Conservation (phyloP, 2,329 filamentous ascomycete genomes). For the Mycogone perniciosa region DNA sequence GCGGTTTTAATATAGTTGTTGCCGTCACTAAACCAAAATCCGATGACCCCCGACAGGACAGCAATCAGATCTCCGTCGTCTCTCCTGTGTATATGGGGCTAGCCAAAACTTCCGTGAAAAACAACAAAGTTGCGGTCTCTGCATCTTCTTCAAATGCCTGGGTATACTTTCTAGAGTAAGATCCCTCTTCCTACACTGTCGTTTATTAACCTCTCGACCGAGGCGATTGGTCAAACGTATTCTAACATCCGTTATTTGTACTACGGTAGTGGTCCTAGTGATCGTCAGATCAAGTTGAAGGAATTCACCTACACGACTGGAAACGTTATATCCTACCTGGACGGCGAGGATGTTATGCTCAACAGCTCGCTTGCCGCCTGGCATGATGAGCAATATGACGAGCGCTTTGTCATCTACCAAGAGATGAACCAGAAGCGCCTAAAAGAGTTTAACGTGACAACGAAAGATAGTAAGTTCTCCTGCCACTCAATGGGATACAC, state of each 20-base stretch:
- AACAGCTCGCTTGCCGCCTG: background rate
- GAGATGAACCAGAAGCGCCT: background rate
- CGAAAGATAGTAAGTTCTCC: background rate
- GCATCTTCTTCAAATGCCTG: background rate
- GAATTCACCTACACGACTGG: background rate
- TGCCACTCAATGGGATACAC: background rate
- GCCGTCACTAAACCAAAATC: background rate
- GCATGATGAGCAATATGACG: background rate
- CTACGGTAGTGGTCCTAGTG: background rate
- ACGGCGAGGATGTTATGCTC: background rate
- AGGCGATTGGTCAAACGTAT: background rate
- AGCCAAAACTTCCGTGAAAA: background rate
- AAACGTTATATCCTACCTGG: background rate
- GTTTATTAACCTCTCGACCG: background rate
- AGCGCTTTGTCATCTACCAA: slow-evolving; percentile 1
- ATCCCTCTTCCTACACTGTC: background rate
- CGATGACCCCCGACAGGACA: background rate
- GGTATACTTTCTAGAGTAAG: slow-evolving; percentile 1
- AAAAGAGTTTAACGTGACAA: background rate
- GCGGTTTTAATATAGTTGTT: background rate
- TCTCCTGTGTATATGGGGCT: background rate
- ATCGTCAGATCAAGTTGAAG: background rate
- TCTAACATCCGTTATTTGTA: no score
- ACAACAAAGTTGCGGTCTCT: background rate
- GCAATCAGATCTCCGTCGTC: background rate